These are phyloP conservation scores for Plasmodium adleri DNA, from an alignment of 169 alveolate species.

Conservation along the genomic window DNA sequence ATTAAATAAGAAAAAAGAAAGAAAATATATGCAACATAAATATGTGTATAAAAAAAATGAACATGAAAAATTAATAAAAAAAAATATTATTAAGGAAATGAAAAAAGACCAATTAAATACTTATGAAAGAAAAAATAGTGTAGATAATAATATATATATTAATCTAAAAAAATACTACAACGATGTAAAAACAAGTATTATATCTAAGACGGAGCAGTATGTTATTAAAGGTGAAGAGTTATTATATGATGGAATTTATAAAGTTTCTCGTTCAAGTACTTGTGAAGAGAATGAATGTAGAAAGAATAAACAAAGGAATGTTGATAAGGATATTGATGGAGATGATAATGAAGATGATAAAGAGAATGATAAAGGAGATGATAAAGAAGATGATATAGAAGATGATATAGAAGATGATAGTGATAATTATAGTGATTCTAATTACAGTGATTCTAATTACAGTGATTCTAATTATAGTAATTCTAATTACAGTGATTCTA, in stretches of 20 bases:
- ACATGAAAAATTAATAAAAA: conserved; percentile 3
- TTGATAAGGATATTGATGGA: not conserved
- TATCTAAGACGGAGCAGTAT: conserved; percentile 9
- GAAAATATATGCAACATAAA: not conserved
- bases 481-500: too few species aligned
- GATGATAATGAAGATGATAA: not conserved
- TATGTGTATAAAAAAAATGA: not conserved
- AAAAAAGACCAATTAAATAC: not conserved
- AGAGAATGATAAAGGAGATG: not conserved
- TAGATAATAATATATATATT: conserved; percentile 18
- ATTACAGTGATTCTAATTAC: not conserved
- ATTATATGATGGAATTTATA: conserved; percentile 15
- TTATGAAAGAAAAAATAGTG: not conserved
- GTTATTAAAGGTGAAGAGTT: conserved; percentile 13
- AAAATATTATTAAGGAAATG: not conserved
- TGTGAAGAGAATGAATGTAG: conserved; percentile 9
- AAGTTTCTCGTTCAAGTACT: conserved; percentile 18
- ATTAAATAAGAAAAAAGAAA: too few species aligned
- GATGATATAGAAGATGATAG: not conserved
- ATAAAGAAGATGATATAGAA: not conserved
- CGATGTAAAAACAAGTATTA: conserved; percentile 19
- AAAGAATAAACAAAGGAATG: not conserved
- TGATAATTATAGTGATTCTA: not conserved
- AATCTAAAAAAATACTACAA: conserved; percentile 56
- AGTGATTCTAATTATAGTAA: not conserved